Base-by-base conservation (phyloP, 495 filamentous ascomycete species). In the Podospora conica region DNA sequence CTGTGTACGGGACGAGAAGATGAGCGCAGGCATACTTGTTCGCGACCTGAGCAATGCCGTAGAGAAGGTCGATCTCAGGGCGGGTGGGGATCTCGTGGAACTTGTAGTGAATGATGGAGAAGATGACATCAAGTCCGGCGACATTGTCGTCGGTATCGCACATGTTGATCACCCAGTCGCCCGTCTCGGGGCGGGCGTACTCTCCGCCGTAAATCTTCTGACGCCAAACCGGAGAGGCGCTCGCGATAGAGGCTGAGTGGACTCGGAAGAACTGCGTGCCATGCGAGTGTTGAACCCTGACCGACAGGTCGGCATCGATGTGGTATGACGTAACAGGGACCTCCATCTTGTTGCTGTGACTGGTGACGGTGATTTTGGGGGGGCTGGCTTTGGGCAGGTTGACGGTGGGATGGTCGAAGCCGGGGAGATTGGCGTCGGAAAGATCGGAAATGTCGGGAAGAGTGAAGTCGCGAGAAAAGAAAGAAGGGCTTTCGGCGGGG, bases 81-180 rank as follows among this genome's bases (percentile, higher is more conserved):
- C 66, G 66, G 6, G 18, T 11, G 1, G 58, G 61, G 10, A 74
- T 62, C 11, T 72, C 67, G 24, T 70, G 66, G 29, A 63, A 74
- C 64, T 74, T 72, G 61, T 65, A 68, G 25, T 74, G 72, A 9
- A 65, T 58, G 27, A 74, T 62, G 0, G 68, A 70, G 40, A 74
- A 66, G n/a, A 72, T n/a, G 9, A 72, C 10, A 23, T 72, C 67
- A 18, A 74, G 33, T 10, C 72, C 72, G 11, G 33, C 55, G 0
- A 23, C 22, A 20, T 68, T 7, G 48, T 66, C 68, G 3, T 66
- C 56, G 2, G 48, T 11, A 22, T 53, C 53, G 3, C 23, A 3
- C 58, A 67, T 61, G 10, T 60, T 56, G 21, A 61, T 58, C 18
- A 68, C 29, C 62, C 64, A 57, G 7, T 65, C 60, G 18, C 67